Evolutionary conservation across 108 stramenopile species (phyloP).

Genomic region (Nitzschia sp.): DNA sequence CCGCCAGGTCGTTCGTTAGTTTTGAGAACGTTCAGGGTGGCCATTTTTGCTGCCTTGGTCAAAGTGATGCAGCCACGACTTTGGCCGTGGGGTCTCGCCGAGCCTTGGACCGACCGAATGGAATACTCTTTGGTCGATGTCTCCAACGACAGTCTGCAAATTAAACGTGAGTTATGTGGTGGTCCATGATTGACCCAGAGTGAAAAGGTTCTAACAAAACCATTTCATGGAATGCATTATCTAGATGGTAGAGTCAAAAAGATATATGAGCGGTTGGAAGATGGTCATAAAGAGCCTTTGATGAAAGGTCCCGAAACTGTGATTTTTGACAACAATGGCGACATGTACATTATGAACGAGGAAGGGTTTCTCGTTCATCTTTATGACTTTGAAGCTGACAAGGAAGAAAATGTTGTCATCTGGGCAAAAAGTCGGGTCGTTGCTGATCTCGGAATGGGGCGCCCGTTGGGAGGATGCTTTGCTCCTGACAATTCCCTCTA

Average conservation of each 20-base stretch:
- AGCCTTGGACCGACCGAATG: constrained; percentile 1
- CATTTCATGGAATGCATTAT: too few relatives aligned
- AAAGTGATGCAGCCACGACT: neutral
- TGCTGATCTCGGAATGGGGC: constrained; percentile 53
- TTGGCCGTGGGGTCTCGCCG: constrained; percentile 1
- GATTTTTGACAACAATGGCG: constrained; percentile 42
- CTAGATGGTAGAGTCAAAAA: constrained; percentile 48
- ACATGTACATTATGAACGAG: constrained; percentile 56
- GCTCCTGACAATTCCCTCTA: constrained; percentile 55
- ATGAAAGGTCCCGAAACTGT: constrained; percentile 66
- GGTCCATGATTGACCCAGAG: too few relatives aligned
- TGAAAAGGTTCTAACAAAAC: too few relatives aligned
- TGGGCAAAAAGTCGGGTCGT: constrained; percentile 48
- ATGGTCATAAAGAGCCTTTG: constrained; percentile 29
- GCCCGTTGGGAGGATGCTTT: constrained; percentile 65
- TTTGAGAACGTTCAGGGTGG: neutral
- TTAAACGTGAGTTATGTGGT: constrained; percentile 4
- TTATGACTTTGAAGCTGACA: constrained; percentile 24
- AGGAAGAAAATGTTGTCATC: neutral
- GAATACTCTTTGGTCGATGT: neutral
- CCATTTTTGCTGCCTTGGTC: neutral
- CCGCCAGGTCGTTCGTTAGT: neutral
- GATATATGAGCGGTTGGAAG: constrained; percentile 50
- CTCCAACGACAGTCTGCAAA: constrained; percentile 2
- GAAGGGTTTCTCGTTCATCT: constrained; percentile 47